phyloP scores from a whole-genome alignment of 2,329 filamentous ascomycete genomes.

The Colletotrichum sp. region DNA sequence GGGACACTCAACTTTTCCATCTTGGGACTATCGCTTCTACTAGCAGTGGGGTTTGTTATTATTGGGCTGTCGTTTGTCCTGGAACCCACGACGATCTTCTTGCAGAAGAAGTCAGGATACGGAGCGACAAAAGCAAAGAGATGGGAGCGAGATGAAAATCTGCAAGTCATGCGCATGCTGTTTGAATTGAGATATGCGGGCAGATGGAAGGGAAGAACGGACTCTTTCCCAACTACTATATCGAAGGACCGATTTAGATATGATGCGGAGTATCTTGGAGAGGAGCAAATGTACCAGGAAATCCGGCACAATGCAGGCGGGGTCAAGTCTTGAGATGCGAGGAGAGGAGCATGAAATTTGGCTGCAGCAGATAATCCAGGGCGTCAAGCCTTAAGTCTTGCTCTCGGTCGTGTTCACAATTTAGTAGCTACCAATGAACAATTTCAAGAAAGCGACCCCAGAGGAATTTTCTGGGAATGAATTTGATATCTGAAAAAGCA shows the following conservation, averaged over 20 bases:
- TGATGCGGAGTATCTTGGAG: background rate
- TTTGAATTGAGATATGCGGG: background rate
- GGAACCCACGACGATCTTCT: background rate
- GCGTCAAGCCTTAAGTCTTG: background rate
- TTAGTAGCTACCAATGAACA: background rate
- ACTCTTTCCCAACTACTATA: background rate
- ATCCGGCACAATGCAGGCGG: background rate
- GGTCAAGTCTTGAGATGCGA: background rate
- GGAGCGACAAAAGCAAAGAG: background rate
- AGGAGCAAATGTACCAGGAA: background rate
- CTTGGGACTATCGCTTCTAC: background rate
- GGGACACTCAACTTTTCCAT: slow-evolving; percentile 8
- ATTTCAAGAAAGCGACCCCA: background rate
- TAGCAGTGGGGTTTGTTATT: background rate
- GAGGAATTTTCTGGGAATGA: accelerated
- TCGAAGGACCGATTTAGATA: background rate
- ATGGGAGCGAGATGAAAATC: slow-evolving; percentile 3
- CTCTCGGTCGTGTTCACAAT: background rate
- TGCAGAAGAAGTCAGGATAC: background rate
- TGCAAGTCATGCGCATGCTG: slow-evolving; percentile 9
- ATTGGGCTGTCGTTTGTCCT: background rate
- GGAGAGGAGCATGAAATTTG: accelerated
- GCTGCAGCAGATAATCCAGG: background rate
- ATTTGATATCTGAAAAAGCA: background rate
- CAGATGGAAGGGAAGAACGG: background rate